Conservation (phyloP, 108 stramenopile species). For the Pseudonitzschia delicatissima region DNA sequence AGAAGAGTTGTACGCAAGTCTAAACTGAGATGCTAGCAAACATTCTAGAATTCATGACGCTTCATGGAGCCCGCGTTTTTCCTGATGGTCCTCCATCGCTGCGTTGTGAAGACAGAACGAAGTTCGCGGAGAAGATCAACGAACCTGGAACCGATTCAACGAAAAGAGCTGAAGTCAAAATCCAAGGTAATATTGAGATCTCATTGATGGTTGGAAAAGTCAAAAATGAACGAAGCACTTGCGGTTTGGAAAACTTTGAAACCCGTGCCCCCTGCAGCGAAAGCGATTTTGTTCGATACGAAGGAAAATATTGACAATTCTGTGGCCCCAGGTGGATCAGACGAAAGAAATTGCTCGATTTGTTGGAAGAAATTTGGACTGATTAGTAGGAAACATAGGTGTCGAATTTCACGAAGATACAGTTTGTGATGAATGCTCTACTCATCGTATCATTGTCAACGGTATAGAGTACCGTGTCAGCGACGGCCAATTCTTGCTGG, state of each 20-base stretch:
- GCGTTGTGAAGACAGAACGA: constrained; percentile 36
- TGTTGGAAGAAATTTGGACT: constrained; percentile 82
- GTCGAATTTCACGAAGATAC: constrained; percentile 58
- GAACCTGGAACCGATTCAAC: not conserved
- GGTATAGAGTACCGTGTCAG: constrained; percentile 63
- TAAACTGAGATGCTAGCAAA: constrained; percentile 39
- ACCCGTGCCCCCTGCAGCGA: constrained; percentile 7
- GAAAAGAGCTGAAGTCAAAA: constrained; percentile 38
- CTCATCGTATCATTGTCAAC: constrained; percentile 51
- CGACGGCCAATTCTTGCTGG: constrained; percentile 76
- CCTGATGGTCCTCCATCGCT: constrained; percentile 51
- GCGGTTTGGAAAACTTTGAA: constrained; percentile 34
- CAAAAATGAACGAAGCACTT: constrained; percentile 27
- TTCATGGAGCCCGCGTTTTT: constrained; percentile 55
- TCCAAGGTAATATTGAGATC: constrained; percentile 44
- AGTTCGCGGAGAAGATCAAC: constrained; percentile 14
- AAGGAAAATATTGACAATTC: constrained; percentile 43
- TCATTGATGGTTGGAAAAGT: constrained; percentile 56
- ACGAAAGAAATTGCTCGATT: constrained; percentile 71
- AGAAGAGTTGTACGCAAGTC: constrained; percentile 13
- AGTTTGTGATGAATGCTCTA: constrained; percentile 84
- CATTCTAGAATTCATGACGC: constrained; percentile 40
- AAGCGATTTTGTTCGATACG: constrained; percentile 24
- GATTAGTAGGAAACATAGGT: constrained; percentile 67
- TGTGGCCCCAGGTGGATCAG: constrained; percentile 62